Percentiles rank a stretch among this genome's conserved stretches.
Conservation (phyloP, 768 basidiomycete genomes). For the Podaxis mareebaensis region DNA sequence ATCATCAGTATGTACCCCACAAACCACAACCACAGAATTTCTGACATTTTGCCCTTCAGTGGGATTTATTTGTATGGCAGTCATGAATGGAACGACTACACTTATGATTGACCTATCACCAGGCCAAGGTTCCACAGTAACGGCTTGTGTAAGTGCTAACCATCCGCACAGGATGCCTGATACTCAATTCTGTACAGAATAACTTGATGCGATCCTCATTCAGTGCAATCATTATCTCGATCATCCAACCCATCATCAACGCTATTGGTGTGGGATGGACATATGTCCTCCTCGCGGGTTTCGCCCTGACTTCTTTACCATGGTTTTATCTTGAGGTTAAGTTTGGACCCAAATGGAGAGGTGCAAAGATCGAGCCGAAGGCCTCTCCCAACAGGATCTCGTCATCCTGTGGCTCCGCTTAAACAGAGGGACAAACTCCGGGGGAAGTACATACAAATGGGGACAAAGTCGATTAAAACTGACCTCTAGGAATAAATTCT, state of each 20-base stretch:
- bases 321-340: slow-evolving; percentile 50
- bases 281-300: slow-evolving; percentile 22
- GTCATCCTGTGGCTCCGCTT: neutral
- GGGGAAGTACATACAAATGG: neutral
- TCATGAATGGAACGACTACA: slow-evolving; percentile 62
- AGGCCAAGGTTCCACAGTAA: slow-evolving; percentile 61
- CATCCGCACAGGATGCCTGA: neutral
- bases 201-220: slow-evolving; percentile 67
- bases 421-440: neutral
- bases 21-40: neutral
- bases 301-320: slow-evolving; percentile 49
- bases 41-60: slow-evolving; percentile 35
- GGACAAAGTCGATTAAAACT: neutral
- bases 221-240: slow-evolving; percentile 59
- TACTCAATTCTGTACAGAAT: slow-evolving; percentile 42
- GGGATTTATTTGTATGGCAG: slow-evolving; percentile 42
- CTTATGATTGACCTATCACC: slow-evolving; percentile 68
- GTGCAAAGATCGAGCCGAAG: neutral
- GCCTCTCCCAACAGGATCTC: neutral
- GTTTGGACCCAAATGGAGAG: slow-evolving; percentile 46
- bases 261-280: slow-evolving; percentile 31
- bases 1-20: slow-evolving; percentile 28
- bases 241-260: slow-evolving; percentile 60
- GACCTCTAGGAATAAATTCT: neutral
- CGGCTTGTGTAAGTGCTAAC: slow-evolving; percentile 59